Evolutionary conservation across 805 yeast species (phyloP).

Genomic region (Candida awuae): DNA sequence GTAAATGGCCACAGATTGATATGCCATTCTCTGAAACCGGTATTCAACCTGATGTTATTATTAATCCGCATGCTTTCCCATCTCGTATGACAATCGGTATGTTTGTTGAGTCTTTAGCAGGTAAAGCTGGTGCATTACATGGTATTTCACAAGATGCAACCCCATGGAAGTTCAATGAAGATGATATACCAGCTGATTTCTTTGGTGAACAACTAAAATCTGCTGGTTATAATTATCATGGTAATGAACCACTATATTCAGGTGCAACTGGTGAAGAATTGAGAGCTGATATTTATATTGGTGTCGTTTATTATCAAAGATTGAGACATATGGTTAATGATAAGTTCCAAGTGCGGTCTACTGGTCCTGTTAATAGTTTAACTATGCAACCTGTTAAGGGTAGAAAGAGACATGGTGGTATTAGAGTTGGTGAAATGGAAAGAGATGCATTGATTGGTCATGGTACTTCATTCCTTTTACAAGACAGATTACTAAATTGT

Average conservation of each 20-base stretch:
- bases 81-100: conserved; percentile 99
- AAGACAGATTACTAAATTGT: conserved; percentile 90
- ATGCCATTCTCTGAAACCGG: conserved; percentile 97
- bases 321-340: conserved; percentile 99
- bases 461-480: conserved; percentile 91
- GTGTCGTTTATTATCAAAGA: conserved; percentile 96
- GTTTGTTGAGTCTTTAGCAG: conserved; percentile 98
- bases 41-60: conserved; percentile 94
- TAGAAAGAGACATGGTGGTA: conserved; percentile 98
- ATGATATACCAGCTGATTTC: conserved; percentile 93
- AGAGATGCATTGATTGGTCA: conserved; percentile 98
- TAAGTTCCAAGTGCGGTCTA: conserved; percentile 97
- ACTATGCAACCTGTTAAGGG: conserved; percentile 99
- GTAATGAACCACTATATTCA: conserved; percentile 98
- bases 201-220: conserved; percentile 85
- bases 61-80: conserved; percentile 99
- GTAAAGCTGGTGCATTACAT: conserved; percentile 96
- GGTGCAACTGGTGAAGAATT: conserved; percentile 98
- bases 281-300: conserved; percentile 91
- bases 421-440: conserved; percentile 99
- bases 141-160: conserved; percentile 97
- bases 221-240: conserved; percentile 95
- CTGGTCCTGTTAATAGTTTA: conserved; percentile 94
- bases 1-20: conserved; percentile 95
- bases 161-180: conserved; percentile 89